phyloP scores from a whole-genome alignment of 2,329 filamentous ascomycete species.

The Fusarium subtropicale region DNA sequence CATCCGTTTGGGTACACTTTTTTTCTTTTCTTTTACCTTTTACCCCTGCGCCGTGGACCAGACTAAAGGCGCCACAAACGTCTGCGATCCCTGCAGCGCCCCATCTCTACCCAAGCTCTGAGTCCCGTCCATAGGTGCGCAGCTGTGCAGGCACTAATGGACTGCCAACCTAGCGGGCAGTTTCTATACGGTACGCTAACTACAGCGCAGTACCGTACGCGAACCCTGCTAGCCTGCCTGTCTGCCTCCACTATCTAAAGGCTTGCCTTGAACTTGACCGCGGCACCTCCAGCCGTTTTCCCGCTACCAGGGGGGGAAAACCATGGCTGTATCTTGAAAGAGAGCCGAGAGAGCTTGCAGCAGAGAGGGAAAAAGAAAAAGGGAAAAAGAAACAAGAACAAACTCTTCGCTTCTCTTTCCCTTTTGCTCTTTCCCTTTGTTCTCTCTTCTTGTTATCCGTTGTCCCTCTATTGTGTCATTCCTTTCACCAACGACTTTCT shows the following conservation, averaged over 20 bases:
- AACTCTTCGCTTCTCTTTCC: constrained; percentile 12
- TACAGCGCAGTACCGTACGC: constrained; percentile 1
- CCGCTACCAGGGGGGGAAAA: constrained; percentile 34
- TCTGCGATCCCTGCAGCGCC: constrained; percentile 13
- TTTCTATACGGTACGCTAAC: constrained; percentile 2
- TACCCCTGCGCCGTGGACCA: constrained; percentile 22
- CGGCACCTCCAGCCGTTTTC: constrained; percentile 36
- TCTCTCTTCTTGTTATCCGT: neutral
- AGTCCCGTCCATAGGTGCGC: neutral
- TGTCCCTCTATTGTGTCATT: constrained; percentile 13
- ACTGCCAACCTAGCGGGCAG: neutral
- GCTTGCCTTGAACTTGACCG: constrained; percentile 22
- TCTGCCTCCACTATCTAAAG: neutral
- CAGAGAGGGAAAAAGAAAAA: constrained; percentile 7
- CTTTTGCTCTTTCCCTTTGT: constrained; percentile 19
- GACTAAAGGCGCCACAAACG: constrained; percentile 34
- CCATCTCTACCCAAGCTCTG: constrained; percentile 15
- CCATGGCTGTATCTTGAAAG: constrained; percentile 13
- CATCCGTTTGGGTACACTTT: constrained; percentile 10
- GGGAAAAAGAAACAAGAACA: constrained; percentile 9
- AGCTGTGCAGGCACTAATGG: neutral
- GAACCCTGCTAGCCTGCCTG: neutral
- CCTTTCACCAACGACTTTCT: constrained; percentile 6
- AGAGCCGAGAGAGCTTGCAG: constrained; percentile 7
- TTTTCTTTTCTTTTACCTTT: constrained; percentile 6